Evolutionary conservation across 192 early-diverging fungal genomes (phyloP).

Genomic region (Linnemannia schmuckeri): DNA sequence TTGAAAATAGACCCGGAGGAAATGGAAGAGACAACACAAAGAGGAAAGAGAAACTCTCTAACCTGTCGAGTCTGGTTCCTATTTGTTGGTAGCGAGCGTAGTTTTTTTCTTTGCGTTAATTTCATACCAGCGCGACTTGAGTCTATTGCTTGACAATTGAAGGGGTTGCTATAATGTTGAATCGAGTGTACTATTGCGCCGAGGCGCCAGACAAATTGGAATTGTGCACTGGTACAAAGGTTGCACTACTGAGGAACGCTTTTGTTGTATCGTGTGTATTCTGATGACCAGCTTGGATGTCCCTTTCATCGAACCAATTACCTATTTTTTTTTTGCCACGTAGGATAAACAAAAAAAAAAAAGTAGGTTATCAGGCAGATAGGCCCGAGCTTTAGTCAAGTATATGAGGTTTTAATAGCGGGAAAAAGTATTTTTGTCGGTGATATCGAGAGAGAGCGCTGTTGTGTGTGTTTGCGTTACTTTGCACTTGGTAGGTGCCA

Average conservation of each 20-base stretch:
- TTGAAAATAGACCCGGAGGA: background rate
- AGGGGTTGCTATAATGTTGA: background rate
- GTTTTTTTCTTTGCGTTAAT: background rate
- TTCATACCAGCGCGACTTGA: too few species aligned
- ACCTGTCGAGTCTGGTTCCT: background rate
- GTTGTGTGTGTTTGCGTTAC: background rate
- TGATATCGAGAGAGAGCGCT: background rate
- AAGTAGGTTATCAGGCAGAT: background rate
- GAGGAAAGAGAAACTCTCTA: conserved; percentile 1
- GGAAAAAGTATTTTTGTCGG: background rate
- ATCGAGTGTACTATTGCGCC: background rate
- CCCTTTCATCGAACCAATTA: too few species aligned
- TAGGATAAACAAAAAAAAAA: too few species aligned
- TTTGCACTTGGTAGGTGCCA: background rate
- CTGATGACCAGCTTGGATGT: background rate
- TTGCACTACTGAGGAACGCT: background rate
- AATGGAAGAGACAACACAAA: background rate
- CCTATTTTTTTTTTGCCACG: too few species aligned
- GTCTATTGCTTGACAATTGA: too few species aligned
- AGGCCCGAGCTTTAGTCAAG: background rate
- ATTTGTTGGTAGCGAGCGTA: background rate
- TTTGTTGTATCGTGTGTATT: background rate
- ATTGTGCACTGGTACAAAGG: background rate
- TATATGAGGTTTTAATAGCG: background rate
- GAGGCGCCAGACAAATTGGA: background rate